A percentile compares a stretch with the other conserved stretches of the same genome.
These are phyloP conservation scores for Huntiella moniliformis DNA, from an alignment of 2,329 filamentous ascomycete genomes.

Conservation along the genomic window DNA sequence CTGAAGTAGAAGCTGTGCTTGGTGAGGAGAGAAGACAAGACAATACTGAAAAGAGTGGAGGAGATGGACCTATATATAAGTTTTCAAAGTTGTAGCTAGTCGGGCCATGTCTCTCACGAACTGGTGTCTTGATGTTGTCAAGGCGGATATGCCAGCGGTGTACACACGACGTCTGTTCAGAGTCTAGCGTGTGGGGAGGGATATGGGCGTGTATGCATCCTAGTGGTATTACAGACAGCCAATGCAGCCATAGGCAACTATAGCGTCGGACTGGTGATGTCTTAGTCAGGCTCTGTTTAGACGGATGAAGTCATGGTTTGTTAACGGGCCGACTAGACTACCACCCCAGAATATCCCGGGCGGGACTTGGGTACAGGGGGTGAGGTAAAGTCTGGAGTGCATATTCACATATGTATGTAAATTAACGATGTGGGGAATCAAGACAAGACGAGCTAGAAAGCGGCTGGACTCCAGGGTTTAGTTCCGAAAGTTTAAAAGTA, in stretches of 20 bases:
- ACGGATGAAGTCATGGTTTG: constrained; percentile 7
- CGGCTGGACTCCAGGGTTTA: too few species aligned
- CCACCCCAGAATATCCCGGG: constrained; percentile 5
- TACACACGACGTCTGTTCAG: too few species aligned
- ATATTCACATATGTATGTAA: too few species aligned
- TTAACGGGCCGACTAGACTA: constrained; percentile 11
- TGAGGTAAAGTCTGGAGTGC: too few species aligned
- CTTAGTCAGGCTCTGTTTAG: neutral
- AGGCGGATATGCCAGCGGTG: neutral
- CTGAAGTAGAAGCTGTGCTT: constrained; percentile 9
- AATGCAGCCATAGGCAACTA: too few species aligned
- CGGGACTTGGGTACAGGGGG: neutral
- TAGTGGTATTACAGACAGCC: too few species aligned
- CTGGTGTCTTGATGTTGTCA: neutral
- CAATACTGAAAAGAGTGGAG: constrained; percentile 4
- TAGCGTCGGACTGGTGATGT: neutral
- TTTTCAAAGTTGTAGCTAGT: constrained; percentile 4
- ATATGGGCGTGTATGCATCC: too few species aligned
- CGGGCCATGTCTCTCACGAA: neutral
- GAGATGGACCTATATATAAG: constrained; percentile 10
- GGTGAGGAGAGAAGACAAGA: constrained; percentile 9
- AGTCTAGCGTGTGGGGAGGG: too few species aligned
- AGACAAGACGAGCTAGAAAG: too few species aligned
- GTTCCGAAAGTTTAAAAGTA: too few species aligned
- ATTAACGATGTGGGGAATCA: too few species aligned